Base-by-base conservation (phyloP, 2,329 filamentous ascomycete species). In the Pyricularia grisea region DNA sequence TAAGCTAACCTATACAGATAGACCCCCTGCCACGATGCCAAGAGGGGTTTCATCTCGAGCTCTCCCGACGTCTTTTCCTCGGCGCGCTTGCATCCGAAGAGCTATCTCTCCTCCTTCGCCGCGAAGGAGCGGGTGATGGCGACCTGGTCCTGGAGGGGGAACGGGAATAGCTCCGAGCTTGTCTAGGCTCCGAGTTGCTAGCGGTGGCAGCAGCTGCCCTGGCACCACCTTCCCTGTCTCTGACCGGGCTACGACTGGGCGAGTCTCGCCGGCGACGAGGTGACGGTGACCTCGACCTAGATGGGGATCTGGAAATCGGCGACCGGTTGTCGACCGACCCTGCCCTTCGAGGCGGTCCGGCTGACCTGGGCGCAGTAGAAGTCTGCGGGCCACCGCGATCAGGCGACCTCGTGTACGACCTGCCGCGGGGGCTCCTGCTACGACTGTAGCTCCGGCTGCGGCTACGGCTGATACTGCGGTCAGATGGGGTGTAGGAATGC, bases 51-150 rank as follows among this genome's bases (percentile, higher is more conserved):
- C 60, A 63, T 63, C 27, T 63, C 27, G 60, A 70, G 6, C 69
- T 69, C 10, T 68, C 69, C 10, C 72, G 70, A 36, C 68, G 72
- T 67, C 74, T 74, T 70, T 72, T 74, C 28, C 74, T 74, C 66
- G 75, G 72, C 65, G 69, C 72, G 2, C 55, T 63, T 27, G 71
- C 64, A 65, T 70, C 72, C n/a, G 72, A 72, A 65, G 67, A 69
- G 55, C 72, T 72, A 61, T 69, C 70, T 65, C 72, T 71, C 4
- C 73, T 66, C 28, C 74, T 68, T 14, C 74, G 70, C 50, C 67
- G 68, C 12, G 55, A 42, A 11, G 70, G 70, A 10, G 70, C 70
- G 61, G 72, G 70, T 50, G 72, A 72, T 25, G 69, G 70, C 61
- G 70, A 68, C 33, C 72, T 72, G 36, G 71, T 73, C 65, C 74